Evolutionary conservation across 768 basidiomycete genomes (phyloP).

Genomic region (Russula vinacea): DNA sequence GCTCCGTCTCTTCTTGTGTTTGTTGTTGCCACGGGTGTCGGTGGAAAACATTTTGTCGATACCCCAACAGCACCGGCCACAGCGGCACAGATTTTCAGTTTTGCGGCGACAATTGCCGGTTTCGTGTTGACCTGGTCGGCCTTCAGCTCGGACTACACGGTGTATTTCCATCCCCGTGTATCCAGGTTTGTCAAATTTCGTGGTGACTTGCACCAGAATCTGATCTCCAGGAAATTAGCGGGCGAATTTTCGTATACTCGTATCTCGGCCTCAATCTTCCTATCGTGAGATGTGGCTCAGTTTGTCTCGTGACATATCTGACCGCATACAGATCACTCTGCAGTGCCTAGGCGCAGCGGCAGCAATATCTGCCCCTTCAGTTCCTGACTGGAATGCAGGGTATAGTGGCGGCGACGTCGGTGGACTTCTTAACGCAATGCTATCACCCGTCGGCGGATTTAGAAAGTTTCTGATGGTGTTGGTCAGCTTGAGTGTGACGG

Average conservation of each 20-base stretch:
- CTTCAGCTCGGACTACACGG: constrained; percentile 70
- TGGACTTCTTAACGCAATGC: constrained; percentile 59
- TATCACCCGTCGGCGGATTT: constrained; percentile 60
- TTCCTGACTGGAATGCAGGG: constrained; percentile 54
- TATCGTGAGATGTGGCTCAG: constrained; percentile 43
- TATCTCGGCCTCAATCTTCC: constrained; percentile 64
- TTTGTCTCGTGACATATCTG: constrained; percentile 18
- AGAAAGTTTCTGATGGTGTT: constrained; percentile 70
- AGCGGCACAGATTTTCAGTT: constrained; percentile 54
- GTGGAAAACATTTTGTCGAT: constrained; percentile 62
- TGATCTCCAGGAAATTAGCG: constrained; percentile 37
- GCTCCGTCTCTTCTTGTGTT: constrained; percentile 74
- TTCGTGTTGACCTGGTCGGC: constrained; percentile 64
- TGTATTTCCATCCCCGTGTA: constrained; percentile 58
- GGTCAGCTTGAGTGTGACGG: constrained; percentile 71
- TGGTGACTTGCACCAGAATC: not conserved
- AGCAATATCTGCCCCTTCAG: constrained; percentile 50
- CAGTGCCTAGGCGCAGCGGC: constrained; percentile 68
- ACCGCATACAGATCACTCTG: constrained; percentile 37
- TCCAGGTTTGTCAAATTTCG: constrained; percentile 45
- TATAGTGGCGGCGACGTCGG: constrained; percentile 57
- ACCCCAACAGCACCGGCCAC: constrained; percentile 52
- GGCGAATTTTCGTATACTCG: constrained; percentile 59
- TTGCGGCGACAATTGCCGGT: constrained; percentile 67
- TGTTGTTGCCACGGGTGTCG: constrained; percentile 66